Percentiles rank a stretch among this genome's conserved stretches.
These are phyloP conservation scores for Suillus clintonianus DNA, from an alignment of 768 basidiomycete genomes.

Conservation along the genomic window DNA sequence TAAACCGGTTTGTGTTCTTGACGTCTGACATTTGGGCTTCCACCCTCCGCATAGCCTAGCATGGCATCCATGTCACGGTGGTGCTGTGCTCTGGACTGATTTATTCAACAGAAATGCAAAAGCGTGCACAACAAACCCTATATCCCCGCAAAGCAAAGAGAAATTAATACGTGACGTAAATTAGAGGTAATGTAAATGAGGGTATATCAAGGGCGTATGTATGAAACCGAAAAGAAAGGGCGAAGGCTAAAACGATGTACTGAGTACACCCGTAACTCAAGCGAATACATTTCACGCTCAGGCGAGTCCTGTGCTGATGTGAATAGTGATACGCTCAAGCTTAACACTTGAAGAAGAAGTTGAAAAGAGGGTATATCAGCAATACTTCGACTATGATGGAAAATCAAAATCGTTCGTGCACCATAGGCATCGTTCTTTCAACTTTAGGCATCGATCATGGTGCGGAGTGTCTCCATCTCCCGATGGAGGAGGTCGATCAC, in stretches of 20 bases:
- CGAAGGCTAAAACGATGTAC: neutral
- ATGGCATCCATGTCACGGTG: neutral
- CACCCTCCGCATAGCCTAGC: neutral
- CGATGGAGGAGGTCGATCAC: neutral
- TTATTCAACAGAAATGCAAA: neutral
- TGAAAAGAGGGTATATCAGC: neutral
- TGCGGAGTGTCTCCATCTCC: neutral
- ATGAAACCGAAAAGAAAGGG: neutral
- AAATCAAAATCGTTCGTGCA: neutral
- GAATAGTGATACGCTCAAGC: neutral
- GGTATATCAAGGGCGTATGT: neutral
- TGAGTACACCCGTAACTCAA: neutral
- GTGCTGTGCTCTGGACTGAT: neutral
- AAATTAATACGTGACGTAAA: neutral
- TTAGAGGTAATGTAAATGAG: neutral
- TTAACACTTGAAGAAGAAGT: neutral
- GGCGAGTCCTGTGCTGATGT: neutral
- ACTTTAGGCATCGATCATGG: neutral
- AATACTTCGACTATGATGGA: neutral
- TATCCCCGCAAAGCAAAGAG: neutral
- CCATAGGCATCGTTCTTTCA: neutral
- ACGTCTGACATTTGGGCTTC: neutral
- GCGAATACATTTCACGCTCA: neutral
- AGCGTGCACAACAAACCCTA: too few relatives aligned
- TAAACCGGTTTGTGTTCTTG: neutral